A percentile compares a stretch with the other conserved stretches of the same genome.
These are phyloP conservation scores for Oehlia diaphana DNA, from an alignment of 192 early-diverging fungal species.

Conservation along the genomic window DNA sequence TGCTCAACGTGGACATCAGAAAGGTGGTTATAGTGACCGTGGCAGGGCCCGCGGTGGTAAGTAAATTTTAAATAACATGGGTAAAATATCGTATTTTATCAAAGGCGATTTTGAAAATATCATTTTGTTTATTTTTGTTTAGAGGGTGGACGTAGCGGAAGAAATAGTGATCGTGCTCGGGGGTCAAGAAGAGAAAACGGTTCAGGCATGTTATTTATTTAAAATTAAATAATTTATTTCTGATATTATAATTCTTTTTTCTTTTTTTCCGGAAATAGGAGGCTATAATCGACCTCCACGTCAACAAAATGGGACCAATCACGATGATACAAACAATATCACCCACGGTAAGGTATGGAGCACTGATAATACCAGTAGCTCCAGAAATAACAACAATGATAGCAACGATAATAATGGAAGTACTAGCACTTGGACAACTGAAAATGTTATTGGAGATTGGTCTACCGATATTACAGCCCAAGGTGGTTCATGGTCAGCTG, in stretches of 20 bases:
- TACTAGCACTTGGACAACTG: background rate
- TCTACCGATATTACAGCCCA: slow-evolving; percentile 1
- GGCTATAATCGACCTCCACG: slow-evolving; percentile 29
- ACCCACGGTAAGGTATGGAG: background rate
- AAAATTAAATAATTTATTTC: background rate
- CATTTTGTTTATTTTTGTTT: background rate
- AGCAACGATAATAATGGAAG: background rate
- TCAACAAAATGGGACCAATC: slow-evolving; percentile 30
- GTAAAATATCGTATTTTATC: background rate
- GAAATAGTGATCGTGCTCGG: slow-evolving; percentile 21
- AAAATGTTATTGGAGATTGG: background rate
- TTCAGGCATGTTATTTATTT: slow-evolving; percentile 8
- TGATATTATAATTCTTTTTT: background rate
- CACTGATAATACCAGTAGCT: background rate
- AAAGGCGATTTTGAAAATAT: background rate
- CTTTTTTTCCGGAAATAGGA: slow-evolving; percentile 12
- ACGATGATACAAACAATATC: background rate
- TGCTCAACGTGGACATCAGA: slow-evolving; percentile 56
- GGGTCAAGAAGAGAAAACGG: slow-evolving; percentile 25
- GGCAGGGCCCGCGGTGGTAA: slow-evolving; percentile 20
- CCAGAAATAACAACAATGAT: slow-evolving; percentile 16
- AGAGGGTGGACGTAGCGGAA: background rate
- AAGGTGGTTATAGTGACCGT: slow-evolving; percentile 56
- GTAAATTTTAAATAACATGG: background rate
- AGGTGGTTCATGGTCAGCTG: slow-evolving; percentile 11